Percentiles rank a stretch among this genome's conserved stretches.
phyloP scores from a whole-genome alignment of 1,284 basidiomycete genomes.

The Agaricales sp. region DNA sequence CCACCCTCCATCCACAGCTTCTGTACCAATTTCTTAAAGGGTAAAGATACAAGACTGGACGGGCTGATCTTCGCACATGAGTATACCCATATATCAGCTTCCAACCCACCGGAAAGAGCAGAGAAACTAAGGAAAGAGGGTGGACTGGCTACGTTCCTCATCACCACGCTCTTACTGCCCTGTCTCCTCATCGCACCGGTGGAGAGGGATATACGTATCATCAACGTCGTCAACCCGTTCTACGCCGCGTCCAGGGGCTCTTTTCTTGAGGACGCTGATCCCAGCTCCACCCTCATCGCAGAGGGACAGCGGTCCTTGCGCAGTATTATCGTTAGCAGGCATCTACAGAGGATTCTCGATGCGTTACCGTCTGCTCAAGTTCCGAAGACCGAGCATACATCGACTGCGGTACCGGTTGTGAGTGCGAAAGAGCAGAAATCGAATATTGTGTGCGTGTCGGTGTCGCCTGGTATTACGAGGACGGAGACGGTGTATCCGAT shows the following conservation, averaged over 20 bases:
- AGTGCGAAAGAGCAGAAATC: slow-evolving; percentile 41
- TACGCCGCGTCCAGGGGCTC: slow-evolving; percentile 61
- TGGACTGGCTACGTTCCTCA: slow-evolving; percentile 65
- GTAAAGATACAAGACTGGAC: slow-evolving; percentile 56
- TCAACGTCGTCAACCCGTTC: slow-evolving; percentile 76
- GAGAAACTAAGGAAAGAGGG: slow-evolving; percentile 30
- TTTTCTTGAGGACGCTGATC: not conserved
- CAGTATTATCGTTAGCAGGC: slow-evolving; percentile 51
- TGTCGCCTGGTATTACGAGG: slow-evolving; percentile 65
- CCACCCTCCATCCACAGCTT: slow-evolving; percentile 56
- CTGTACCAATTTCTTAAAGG: slow-evolving; percentile 53
- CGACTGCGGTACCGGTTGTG: slow-evolving; percentile 34
- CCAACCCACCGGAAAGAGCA: slow-evolving; percentile 16
- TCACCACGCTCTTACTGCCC: slow-evolving; percentile 71
- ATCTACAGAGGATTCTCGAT: slow-evolving; percentile 70
- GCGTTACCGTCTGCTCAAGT: slow-evolving; percentile 56
- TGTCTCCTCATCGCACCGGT: slow-evolving; percentile 66
- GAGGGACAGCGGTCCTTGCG: slow-evolving; percentile 63
- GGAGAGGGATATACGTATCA: slow-evolving; percentile 76
- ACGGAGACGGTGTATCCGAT: slow-evolving; percentile 52
- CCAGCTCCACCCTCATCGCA: slow-evolving; percentile 26
- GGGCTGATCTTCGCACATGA: slow-evolving; percentile 67
- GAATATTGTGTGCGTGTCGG: slow-evolving; percentile 62
- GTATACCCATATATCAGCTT: slow-evolving; percentile 50
- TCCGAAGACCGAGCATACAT: slow-evolving; percentile 35